Base-by-base conservation (phyloP, 495 filamentous ascomycete genomes). In the Hypoxylon lenormandii region DNA sequence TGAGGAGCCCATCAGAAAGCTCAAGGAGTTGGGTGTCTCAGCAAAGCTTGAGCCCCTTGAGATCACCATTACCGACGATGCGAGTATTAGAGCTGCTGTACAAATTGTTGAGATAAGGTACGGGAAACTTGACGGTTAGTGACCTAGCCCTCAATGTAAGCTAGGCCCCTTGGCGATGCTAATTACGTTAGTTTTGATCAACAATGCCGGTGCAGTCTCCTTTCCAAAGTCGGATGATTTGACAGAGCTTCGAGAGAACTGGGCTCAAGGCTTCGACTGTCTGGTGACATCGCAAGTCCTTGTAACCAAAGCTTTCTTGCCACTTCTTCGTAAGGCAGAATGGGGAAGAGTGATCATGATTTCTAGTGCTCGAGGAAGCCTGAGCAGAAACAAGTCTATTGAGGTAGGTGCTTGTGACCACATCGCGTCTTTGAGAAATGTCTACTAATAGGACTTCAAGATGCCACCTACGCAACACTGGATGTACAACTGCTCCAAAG, bases 401-500 rank as follows among this genome's bases (percentile, higher is more conserved):
- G 60, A 65, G 49, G 70, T 72, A 60, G 28, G 4, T 18, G 10
- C 19, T 22, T n/a, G 11, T 15, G 11, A 30, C n/a, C 60, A 36
- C 2, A 45, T 53, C 8, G 4, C 8, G 36, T 38, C 37, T n/a
- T 64, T 47, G 1, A 1, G 47, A 26, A 40, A 49, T 0, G 65
- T 70, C 13, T 36, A 42, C 50, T 74, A 73, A 57, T 66, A 71
- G 2, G 30, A 26, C 6, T 16, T 30, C n/a, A 47, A 46, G 37
- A 26, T 59, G 48, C 36, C 42, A 3, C 48, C 57, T 49, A 55
- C 54, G 23, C 43, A 49, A 22, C 30, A 51, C 74, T 77, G 40
- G 76, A 72, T 57, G 60, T 78, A 69, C 58, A 57, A 57, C 19
- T 60, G 47, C 30, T 61, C 53, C 46, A 79, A 80, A 60, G 64